phyloP scores from a whole-genome alignment of 2,329 filamentous ascomycete genomes.

The Geosmithia morbida region DNA sequence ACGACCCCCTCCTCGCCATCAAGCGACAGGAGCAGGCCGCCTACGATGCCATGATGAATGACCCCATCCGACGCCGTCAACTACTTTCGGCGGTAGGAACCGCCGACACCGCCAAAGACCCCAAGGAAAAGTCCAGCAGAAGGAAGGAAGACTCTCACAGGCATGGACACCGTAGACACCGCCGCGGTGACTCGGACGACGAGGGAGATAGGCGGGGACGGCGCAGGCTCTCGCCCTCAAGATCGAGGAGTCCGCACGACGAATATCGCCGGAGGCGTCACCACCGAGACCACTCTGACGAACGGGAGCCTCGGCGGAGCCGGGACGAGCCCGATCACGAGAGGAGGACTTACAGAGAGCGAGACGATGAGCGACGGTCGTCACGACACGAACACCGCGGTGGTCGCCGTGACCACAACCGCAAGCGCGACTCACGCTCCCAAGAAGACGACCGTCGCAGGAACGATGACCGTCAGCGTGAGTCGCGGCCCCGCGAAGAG shows the following conservation, averaged over 20 bases:
- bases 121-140: constrained; percentile 8
- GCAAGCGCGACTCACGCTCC: constrained; percentile 4
- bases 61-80: constrained; percentile 52
- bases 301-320: constrained; percentile 7
- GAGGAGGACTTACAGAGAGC: neutral
- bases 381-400: constrained; percentile 1
- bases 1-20: constrained; percentile 85
- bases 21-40: constrained; percentile 81
- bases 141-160: constrained; percentile 19
- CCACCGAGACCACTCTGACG: constrained; percentile 10
- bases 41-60: constrained; percentile 68
- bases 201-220: constrained; percentile 19
- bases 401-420: constrained; percentile 7
- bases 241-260: constrained; percentile 25
- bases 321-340: constrained; percentile 7
- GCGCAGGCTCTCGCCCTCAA: constrained; percentile 29
- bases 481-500: neutral
- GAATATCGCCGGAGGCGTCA: constrained; percentile 9
- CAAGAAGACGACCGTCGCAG: constrained; percentile 6
- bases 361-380: constrained; percentile 2
- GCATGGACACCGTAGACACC: constrained; percentile 24
- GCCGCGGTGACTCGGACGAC: constrained; percentile 24
- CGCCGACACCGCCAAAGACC: constrained; percentile 26
- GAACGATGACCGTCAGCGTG: constrained; percentile 5
- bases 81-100: constrained; percentile 51